phyloP scores from a whole-genome alignment of 164 flowering plant species.

The Tetrastigma voinierianum region DNA sequence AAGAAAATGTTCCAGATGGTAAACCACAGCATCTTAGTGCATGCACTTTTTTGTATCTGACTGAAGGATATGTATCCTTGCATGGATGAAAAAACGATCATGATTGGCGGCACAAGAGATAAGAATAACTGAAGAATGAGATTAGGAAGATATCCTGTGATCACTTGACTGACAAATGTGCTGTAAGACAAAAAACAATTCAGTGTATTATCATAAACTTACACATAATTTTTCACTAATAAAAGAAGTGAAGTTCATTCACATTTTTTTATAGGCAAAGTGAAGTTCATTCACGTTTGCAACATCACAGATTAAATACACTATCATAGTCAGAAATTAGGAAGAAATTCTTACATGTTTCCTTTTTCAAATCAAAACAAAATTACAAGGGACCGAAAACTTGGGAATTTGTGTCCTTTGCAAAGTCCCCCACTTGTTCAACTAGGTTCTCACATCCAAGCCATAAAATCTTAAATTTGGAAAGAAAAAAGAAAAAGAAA shows the following conservation, averaged over 20 bases:
- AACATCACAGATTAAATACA: background rate
- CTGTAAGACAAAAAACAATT: slow-evolving; percentile 44
- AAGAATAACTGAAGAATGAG: slow-evolving; percentile 80
- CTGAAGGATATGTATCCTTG: slow-evolving; percentile 78
- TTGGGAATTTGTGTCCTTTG: background rate
- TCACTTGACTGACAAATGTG: slow-evolving; percentile 62
- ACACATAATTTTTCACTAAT: background rate
- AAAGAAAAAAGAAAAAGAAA: too few relatives aligned
- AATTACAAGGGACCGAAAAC: background rate
- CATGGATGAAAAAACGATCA: slow-evolving; percentile 73
- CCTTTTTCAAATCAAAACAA: background rate
- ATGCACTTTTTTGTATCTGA: slow-evolving; percentile 80
- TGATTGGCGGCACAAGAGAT: slow-evolving; percentile 71
- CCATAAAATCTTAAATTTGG: background rate
- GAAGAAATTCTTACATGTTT: background rate
- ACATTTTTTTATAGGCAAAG: background rate
- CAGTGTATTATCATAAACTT: background rate
- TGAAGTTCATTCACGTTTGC: background rate
- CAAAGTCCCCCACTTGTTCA: background rate
- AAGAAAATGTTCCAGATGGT: slow-evolving; percentile 93
- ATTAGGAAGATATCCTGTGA: slow-evolving; percentile 97
- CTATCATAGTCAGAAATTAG: background rate
- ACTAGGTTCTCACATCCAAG: background rate
- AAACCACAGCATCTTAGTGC: slow-evolving; percentile 72
- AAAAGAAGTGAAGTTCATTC: background rate